Base-by-base conservation (phyloP, 208 protist genomes). In the Leptomonas pyrrhocoris region DNA sequence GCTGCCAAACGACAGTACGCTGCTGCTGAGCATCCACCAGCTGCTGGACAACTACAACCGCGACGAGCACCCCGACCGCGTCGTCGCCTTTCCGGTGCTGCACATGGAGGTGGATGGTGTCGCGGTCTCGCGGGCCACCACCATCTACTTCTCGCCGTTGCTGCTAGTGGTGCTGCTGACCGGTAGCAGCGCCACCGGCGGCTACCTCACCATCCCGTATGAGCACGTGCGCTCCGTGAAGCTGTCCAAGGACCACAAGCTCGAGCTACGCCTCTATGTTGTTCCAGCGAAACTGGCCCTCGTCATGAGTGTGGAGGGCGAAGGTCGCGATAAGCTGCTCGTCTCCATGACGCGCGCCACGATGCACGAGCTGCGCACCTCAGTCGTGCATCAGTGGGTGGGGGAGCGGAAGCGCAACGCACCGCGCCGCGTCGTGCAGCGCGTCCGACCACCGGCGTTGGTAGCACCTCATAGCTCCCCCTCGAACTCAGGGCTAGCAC, bases 141-240 rank as follows among this genome's bases (percentile, higher is more conserved):
- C 78, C 19, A 60, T 96, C 69, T 94, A 93, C 80, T 96, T 96
- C 68, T 93, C 86, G 31, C 84, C 74, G 25, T 50, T 85, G 40
- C 77, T 94, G 60, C 59, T 96, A 2, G 85, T 96, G 2, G 79
- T 83, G 42, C 77, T 88, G 68, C 77, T 93, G 30, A 83, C 85
- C 28, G 81, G 79, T 25, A 61, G 68, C 6, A 42, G 38, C n/a
- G n/a, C n/a, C 57, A 73, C 67, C 4, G 90, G 86, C 30, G 79
- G 84, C 36, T 86, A 91, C 62, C 85, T 96, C 60, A 93, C 91
- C 9, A 90, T 96, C 75, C 91, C 91, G 23, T 94, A 84, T 61
- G 91, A 94, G 56, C 84, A 93, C 72, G 81, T 96, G 42, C 91
- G 88, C 50, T 93, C 86, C 18, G 88, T 93, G 16, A 89, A 89